phyloP scores from a whole-genome alignment of 768 basidiomycete species.

The Clathrus columnatus region DNA sequence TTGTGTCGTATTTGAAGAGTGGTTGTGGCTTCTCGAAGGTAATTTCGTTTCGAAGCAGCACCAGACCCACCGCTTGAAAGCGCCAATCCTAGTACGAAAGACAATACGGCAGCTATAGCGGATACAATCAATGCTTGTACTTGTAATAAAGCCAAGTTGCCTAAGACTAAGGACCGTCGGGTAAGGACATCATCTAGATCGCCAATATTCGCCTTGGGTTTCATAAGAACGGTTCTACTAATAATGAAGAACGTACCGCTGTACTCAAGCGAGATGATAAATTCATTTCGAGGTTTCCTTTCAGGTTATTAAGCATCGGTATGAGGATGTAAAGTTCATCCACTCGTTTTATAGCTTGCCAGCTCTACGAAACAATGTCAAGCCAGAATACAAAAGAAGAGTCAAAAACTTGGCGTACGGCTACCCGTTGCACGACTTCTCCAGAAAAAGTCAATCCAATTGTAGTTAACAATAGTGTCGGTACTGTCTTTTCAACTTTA shows the following conservation, averaged over 20 bases:
- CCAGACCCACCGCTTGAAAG: constrained; percentile 30
- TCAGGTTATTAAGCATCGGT: constrained; percentile 88
- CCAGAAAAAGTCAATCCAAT: constrained; percentile 85
- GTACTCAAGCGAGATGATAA: constrained; percentile 93
- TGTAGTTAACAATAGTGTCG: constrained; percentile 77
- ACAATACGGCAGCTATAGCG: constrained; percentile 71
- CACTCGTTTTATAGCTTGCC: constrained; percentile 82
- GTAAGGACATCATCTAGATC: constrained; percentile 66
- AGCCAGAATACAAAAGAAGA: constrained; percentile 3
- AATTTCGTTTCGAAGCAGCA: neutral
- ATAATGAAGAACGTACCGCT: constrained; percentile 34
- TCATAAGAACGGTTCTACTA: neutral
- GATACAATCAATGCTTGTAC: constrained; percentile 90
- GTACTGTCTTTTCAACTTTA: constrained; percentile 53
- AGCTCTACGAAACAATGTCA: constrained; percentile 41
- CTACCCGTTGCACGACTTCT: constrained; percentile 77
- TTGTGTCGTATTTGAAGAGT: constrained; percentile 21
- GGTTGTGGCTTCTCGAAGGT: constrained; percentile 18
- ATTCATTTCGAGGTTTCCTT: constrained; percentile 99
- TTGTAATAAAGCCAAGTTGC: constrained; percentile 81
- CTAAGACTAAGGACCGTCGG: constrained; percentile 60
- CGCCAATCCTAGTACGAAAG: constrained; percentile 61
- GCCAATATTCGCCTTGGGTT: constrained; percentile 63
- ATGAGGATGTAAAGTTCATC: constrained; percentile 97
- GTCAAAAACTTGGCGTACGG: constrained; percentile 37